Percentiles rank a stretch among this genome's conserved stretches.
Conservation (phyloP, 2,329 filamentous ascomycete species). For the Epichloe festucae region DNA sequence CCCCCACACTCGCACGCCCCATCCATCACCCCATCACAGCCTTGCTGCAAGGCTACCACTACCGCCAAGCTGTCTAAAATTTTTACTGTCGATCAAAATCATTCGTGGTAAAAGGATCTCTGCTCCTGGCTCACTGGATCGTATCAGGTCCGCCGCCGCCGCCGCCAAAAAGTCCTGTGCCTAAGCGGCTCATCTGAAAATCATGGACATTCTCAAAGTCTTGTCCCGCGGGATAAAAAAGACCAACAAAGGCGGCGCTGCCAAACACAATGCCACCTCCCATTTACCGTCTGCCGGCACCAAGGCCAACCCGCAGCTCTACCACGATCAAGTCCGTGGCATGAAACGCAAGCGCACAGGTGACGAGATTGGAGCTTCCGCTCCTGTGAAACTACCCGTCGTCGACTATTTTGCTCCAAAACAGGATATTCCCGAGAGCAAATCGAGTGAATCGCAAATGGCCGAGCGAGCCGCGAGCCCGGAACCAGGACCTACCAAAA, state of each 20-base stretch:
- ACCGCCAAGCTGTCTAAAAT: slow-evolving; percentile 6
- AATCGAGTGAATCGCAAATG: slow-evolving; percentile 12
- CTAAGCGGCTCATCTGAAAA: not conserved
- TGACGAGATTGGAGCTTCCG: slow-evolving; percentile 21
- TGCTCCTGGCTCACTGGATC: not conserved
- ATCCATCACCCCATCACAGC: slow-evolving; percentile 8
- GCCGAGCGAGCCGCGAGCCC: slow-evolving; percentile 18
- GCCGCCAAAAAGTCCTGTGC: not conserved
- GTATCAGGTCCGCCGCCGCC: not conserved
- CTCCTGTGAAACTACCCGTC: slow-evolving; percentile 27
- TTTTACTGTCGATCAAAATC: slow-evolving; percentile 2
- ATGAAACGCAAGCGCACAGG: slow-evolving; percentile 43
- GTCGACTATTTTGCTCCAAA: slow-evolving; percentile 47
- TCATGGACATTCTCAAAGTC: slow-evolving; percentile 62
- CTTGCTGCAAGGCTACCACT: slow-evolving; percentile 11
- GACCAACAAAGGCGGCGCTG: slow-evolving; percentile 24
- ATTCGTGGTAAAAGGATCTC: not conserved
- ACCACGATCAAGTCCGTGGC: slow-evolving; percentile 40
- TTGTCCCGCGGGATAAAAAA: slow-evolving; percentile 58
- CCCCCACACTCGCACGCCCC: not conserved
- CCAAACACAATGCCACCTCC: slow-evolving; percentile 18
- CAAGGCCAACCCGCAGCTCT: slow-evolving; percentile 55
- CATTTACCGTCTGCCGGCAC: slow-evolving; percentile 53
- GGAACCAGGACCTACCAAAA: slow-evolving; percentile 13
- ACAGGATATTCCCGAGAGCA: slow-evolving; percentile 20